These are phyloP conservation scores for Pittosporum tobira DNA, from an alignment of 129 eudicot species.

Conservation along the genomic window DNA sequence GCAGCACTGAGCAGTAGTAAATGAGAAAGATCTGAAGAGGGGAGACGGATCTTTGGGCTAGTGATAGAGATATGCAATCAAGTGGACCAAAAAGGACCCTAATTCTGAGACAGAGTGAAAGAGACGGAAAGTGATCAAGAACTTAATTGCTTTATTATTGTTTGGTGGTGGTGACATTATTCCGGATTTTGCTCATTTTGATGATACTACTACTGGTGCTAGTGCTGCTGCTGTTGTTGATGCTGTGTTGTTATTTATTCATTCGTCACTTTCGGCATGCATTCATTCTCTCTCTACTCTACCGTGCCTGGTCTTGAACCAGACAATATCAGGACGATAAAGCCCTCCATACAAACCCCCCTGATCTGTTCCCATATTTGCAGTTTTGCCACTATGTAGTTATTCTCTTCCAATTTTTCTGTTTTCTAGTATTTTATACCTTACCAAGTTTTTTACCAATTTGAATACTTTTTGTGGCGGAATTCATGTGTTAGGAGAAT, in stretches of 20 bases:
- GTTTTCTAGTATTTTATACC: no score
- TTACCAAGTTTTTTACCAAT: no score
- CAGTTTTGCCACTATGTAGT: neutral
- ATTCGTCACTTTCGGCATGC: constrained; percentile 8
- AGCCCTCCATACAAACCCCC: neutral
- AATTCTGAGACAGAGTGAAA: neutral
- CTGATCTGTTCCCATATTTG: neutral
- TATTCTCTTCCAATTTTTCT: neutral
- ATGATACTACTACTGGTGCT: neutral
- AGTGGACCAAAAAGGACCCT: constrained; percentile 14
- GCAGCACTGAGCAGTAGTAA: constrained; percentile 1
- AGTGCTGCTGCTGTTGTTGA: neutral
- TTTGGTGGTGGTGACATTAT: no score
- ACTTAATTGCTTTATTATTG: no score
- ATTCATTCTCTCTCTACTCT: constrained; percentile 2
- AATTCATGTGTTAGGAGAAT: no score
- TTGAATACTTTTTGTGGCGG: no score
- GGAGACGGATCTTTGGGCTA: neutral
- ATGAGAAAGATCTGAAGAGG: neutral
- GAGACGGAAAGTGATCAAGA: neutral
- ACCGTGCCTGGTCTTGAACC: neutral
- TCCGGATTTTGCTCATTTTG: neutral
- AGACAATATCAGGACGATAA: neutral
- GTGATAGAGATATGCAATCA: no score
- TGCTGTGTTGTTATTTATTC: constrained; percentile 1